Evolutionary conservation across 2,329 filamentous ascomycete species (phyloP).

Genomic region (Passalora sequoiae): DNA sequence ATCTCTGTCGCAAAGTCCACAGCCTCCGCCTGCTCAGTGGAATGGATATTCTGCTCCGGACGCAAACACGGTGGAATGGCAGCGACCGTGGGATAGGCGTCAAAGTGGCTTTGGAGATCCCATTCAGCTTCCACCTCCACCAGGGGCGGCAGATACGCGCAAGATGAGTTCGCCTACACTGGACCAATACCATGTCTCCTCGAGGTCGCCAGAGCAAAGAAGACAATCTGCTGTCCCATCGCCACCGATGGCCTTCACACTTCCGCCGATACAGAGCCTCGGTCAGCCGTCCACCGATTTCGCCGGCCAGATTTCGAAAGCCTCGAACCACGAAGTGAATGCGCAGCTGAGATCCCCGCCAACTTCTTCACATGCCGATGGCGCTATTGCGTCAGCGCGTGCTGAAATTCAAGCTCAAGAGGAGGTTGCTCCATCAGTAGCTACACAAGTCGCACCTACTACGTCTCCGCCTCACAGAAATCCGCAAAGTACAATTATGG

Average conservation of each 20-base stretch:
- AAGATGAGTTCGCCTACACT: conserved; percentile 42
- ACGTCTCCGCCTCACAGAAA: conserved; percentile 3
- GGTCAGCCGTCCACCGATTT: conserved; percentile 15
- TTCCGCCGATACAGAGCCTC: conserved; percentile 40
- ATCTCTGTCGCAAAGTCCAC: conserved; percentile 25
- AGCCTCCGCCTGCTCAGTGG: conserved; percentile 22
- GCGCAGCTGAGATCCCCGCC: conserved; percentile 7
- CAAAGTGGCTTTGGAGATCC: conserved; percentile 35
- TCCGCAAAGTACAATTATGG: conserved; percentile 1
- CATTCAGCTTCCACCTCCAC: conserved; percentile 38
- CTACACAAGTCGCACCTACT: not conserved
- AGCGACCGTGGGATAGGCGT: conserved; percentile 23
- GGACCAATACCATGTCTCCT: conserved; percentile 45
- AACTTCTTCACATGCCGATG: conserved; percentile 16
- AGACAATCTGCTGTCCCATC: conserved; percentile 33
- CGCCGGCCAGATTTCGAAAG: conserved; percentile 19
- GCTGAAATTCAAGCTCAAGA: not conserved
- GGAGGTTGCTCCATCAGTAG: not conserved
- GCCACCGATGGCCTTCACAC: conserved; percentile 32
- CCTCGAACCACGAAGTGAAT: conserved; percentile 8
- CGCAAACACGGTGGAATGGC: conserved; percentile 17
- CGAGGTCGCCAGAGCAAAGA: conserved; percentile 42
- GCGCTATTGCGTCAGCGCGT: conserved; percentile 10
- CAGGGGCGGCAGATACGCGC: conserved; percentile 26
- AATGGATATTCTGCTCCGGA: conserved; percentile 21